Evolutionary conservation across 345 rosid species (phyloP).

Genomic region (Dovyalis caffra): DNA sequence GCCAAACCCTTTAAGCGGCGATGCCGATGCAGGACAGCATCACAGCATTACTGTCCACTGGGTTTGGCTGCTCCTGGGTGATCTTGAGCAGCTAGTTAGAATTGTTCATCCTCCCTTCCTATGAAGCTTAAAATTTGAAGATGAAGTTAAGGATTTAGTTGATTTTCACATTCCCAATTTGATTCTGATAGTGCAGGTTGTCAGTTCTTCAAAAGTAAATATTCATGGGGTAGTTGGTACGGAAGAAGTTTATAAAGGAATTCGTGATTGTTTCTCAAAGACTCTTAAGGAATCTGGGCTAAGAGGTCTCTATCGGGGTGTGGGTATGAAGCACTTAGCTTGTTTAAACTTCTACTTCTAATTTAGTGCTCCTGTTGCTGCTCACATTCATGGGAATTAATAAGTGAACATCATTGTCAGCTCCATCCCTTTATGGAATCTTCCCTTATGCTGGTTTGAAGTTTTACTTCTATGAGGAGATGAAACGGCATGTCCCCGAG

Average conservation of each 20-base stretch:
- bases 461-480: slow-evolving; percentile 93
- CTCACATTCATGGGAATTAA: slow-evolving; percentile 11
- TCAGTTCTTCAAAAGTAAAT: slow-evolving; percentile 48
- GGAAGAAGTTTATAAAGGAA: slow-evolving; percentile 65
- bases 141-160: slow-evolving; percentile 1
- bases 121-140: neutral
- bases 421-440: slow-evolving; percentile 91
- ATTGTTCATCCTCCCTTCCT: neutral
- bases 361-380: neutral
- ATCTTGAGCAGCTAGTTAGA: neutral
- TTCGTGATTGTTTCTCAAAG: slow-evolving; percentile 75
- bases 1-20: neutral
- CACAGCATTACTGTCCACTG: neutral
- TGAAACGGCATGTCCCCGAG: slow-evolving; percentile 81
- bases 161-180: slow-evolving; percentile 10
- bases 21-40: neutral
- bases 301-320: slow-evolving; percentile 91
- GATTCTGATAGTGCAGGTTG: slow-evolving; percentile 51
- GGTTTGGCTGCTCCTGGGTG: slow-evolving; percentile 8
- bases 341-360: slow-evolving; percentile 7
- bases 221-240: slow-evolving; percentile 31
- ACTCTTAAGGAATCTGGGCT: slow-evolving; percentile 67
- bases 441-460: slow-evolving; percentile 97
- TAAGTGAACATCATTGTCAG: slow-evolving; percentile 34
- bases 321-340: slow-evolving; percentile 49